These are phyloP conservation scores for Globisporangium yorkense DNA, from an alignment of 352 stramenopile species.

Conservation along the genomic window DNA sequence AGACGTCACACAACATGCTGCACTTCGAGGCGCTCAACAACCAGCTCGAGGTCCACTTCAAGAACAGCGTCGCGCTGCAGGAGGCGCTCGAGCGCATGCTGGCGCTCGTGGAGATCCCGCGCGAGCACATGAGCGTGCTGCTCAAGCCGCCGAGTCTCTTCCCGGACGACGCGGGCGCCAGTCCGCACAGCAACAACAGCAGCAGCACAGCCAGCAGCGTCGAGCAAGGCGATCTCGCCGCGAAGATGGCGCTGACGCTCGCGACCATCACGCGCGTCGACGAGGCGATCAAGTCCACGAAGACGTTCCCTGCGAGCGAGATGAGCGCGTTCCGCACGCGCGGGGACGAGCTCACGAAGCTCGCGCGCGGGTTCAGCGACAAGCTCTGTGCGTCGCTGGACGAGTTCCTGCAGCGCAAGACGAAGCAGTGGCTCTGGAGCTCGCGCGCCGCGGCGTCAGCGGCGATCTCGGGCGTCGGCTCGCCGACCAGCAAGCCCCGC, in stretches of 20 bases:
- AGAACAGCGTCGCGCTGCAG: slow-evolving; percentile 66
- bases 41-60: slow-evolving; percentile 75
- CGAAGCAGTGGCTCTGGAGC: slow-evolving; percentile 29
- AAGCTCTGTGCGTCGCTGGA: slow-evolving; percentile 54
- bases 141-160: slow-evolving; percentile 47
- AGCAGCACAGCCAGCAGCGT: slow-evolving; percentile 1
- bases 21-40: slow-evolving; percentile 81
- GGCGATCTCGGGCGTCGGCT: slow-evolving; percentile 1
- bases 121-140: slow-evolving; percentile 48
- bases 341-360: slow-evolving; percentile 43
- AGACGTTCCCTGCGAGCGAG: slow-evolving; percentile 49
- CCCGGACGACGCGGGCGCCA: slow-evolving; percentile 20
- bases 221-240: slow-evolving; percentile 16
- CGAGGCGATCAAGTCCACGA: slow-evolving; percentile 51
- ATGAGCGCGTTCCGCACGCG: slow-evolving; percentile 54
- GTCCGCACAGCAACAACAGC: slow-evolving; percentile 5
- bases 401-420: slow-evolving; percentile 39
- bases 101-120: slow-evolving; percentile 39
- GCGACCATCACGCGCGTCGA: slow-evolving; percentile 39
- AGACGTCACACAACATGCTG: slow-evolving; percentile 61
- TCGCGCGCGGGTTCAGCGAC: slow-evolving; percentile 41
- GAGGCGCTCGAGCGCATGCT: slow-evolving; percentile 48
- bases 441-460: slow-evolving; percentile 10
- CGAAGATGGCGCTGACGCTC: slow-evolving; percentile 30
- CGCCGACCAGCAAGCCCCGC: slow-evolving; percentile 10